Evolutionary conservation across 352 stramenopile genomes (phyloP).

Genomic region (Phytopythium vexans): DNA sequence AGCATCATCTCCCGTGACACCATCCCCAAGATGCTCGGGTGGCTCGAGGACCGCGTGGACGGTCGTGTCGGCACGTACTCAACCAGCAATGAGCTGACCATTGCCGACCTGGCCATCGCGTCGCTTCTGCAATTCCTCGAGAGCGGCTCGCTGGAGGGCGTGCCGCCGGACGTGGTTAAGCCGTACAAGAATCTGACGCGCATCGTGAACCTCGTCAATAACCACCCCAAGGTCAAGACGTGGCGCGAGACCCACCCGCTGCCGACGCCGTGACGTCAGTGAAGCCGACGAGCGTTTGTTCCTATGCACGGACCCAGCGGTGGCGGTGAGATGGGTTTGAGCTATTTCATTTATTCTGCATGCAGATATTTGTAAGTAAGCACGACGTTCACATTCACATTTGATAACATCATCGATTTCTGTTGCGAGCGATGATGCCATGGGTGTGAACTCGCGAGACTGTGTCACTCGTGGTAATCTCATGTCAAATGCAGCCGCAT

Average conservation of each 20-base stretch:
- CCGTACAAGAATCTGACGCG: slow-evolving; percentile 25
- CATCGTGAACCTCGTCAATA: slow-evolving; percentile 26
- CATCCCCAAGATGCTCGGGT: slow-evolving; percentile 35
- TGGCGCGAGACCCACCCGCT: slow-evolving; percentile 21
- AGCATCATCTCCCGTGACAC: slow-evolving; percentile 19
- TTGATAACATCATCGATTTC: too few species aligned
- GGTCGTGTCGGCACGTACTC: slow-evolving; percentile 23
- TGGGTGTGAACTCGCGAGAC: too few species aligned
- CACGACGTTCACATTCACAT: too few species aligned
- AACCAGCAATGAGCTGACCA: slow-evolving; percentile 28
- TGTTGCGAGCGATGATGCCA: too few species aligned
- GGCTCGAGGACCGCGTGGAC: slow-evolving; percentile 34
- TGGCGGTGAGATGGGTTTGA: too few species aligned
- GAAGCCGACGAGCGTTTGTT: neutral
- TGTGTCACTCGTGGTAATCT: too few species aligned
- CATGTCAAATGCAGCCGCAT: too few species aligned
- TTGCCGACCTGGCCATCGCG: slow-evolving; percentile 55
- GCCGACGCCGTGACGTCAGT: neutral
- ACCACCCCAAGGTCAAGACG: slow-evolving; percentile 38
- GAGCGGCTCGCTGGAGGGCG: slow-evolving; percentile 22
- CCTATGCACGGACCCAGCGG: neutral
- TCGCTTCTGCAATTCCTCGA: slow-evolving; percentile 35
- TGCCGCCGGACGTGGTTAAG: slow-evolving; percentile 21
- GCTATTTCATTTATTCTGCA: too few species aligned
- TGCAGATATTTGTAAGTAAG: too few species aligned